Conservation (phyloP, 345 rosid species). For the Aurinia saxatilis region DNA sequence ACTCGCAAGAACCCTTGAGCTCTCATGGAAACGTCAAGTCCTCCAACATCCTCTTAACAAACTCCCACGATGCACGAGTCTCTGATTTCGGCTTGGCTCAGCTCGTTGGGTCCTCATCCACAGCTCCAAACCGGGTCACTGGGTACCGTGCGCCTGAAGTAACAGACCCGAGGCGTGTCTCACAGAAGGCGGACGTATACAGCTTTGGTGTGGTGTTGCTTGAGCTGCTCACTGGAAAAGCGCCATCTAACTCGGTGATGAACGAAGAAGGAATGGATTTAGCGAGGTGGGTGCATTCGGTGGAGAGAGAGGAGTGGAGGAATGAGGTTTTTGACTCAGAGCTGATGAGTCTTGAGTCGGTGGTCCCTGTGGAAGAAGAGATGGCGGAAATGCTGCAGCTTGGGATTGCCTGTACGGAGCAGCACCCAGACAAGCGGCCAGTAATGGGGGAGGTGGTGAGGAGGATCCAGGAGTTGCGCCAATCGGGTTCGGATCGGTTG, state of each 20-base stretch:
- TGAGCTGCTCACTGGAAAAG: slow-evolving; percentile 85
- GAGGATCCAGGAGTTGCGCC: slow-evolving; percentile 48
- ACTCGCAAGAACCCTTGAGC: slow-evolving; percentile 66
- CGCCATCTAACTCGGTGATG: slow-evolving; percentile 71
- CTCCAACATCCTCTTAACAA: slow-evolving; percentile 75
- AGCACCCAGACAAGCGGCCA: slow-evolving; percentile 79
- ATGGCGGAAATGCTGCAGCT: slow-evolving; percentile 84
- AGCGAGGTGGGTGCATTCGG: slow-evolving; percentile 92
- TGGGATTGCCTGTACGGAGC: slow-evolving; percentile 75
- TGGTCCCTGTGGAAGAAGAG: slow-evolving; percentile 47
- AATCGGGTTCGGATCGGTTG: slow-evolving; percentile 24
- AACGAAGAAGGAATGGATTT: slow-evolving; percentile 94
- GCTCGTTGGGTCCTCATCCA: slow-evolving; percentile 62
- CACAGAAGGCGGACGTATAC: slow-evolving; percentile 93
- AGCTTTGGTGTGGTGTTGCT: slow-evolving; percentile 88
- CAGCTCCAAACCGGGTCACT: slow-evolving; percentile 67
- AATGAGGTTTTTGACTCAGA: slow-evolving; percentile 82
- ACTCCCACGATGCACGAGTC: slow-evolving; percentile 67
- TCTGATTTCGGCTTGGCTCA: slow-evolving; percentile 90
- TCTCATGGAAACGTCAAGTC: slow-evolving; percentile 95
- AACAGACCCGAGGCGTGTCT: slow-evolving; percentile 74
- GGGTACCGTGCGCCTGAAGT: slow-evolving; percentile 98
- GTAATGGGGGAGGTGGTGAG: slow-evolving; percentile 53
- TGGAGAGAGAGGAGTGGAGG: slow-evolving; percentile 80
- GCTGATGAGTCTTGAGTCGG: slow-evolving; percentile 65